Base-by-base conservation (phyloP, 495 filamentous ascomycete genomes). In the Hypoxylon cercidicola region DNA sequence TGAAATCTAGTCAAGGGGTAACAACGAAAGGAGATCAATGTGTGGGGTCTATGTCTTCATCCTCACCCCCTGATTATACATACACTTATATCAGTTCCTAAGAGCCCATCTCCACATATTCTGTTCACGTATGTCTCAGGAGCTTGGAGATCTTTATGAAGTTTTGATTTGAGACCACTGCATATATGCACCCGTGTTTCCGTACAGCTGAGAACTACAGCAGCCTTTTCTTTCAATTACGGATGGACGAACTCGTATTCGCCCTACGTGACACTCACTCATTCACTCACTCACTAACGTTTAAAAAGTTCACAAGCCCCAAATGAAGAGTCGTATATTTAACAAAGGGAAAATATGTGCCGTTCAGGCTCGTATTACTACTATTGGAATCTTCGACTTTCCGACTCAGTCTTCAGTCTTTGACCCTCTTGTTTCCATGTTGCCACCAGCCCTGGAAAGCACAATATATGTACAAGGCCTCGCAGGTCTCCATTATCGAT, bases 301-400 rank as follows among this genome's bases (percentile, higher is more conserved):
- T 10, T 0, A 20, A 43, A 43, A 16, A 16, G 2, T 11, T 20
- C 20, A 13, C 13, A 28, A 32, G 30, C 18, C 23, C 6, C 4
- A 34, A 28, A 12, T 19, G 7, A 21, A 25, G 30, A n/a, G 30
- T 52, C 37, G n/a, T 13, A 25, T 60, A 25, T 60, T 62, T 64
- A 68, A 68, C 60, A 68, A 63, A 68, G 60, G 60, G 51, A 64
- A 68, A 35, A 6, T 52, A 51, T 50, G 25, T 61, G 65, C 65
- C 65, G 65, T 53, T 60, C 18, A 48, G 65, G 65, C 65, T 64
- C 35, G 65, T 68, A 68, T 68, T 68, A 68, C 55, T 68, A 60
- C 60, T 64, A 64, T 46, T 50, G 51, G 32, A 16, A 1, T 19
- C 7, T 45, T 21, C 50, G 55, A 55, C 49, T 60, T 56, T 52